These are phyloP conservation scores for Pterocarpus macrocarpus DNA, from an alignment of 306 rosid species.

Conservation along the genomic window DNA sequence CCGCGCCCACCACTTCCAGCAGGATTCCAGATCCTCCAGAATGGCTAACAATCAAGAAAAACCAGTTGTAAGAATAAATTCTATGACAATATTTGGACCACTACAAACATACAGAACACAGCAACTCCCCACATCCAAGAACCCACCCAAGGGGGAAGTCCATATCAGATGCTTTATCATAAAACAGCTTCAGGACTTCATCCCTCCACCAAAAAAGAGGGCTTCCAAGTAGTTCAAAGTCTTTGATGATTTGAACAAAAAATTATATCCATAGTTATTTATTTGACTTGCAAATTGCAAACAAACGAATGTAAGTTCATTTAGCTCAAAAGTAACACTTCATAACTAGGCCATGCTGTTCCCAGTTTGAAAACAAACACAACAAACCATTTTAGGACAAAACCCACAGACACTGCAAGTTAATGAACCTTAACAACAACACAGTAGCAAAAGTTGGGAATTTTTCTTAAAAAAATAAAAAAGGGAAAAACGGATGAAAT, in stretches of 20 bases:
- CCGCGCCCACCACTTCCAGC: slow-evolving; percentile 98
- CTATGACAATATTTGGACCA: slow-evolving; percentile 8
- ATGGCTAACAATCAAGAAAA: slow-evolving; percentile 74
- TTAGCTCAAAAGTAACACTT: not conserved
- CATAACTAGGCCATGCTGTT: not conserved
- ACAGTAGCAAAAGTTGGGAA: not conserved
- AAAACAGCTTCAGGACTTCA: slow-evolving; percentile 20
- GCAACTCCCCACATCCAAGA: slow-evolving; percentile 13
- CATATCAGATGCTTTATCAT: slow-evolving; percentile 28
- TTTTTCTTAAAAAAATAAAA: not conserved
- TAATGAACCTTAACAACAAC: slow-evolving; percentile 5
- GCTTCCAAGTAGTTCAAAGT: slow-evolving; percentile 16
- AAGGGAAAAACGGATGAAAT: not conserved
- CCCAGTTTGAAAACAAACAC: slow-evolving; percentile 4
- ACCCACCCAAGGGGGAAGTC: not conserved
- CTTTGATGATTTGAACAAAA: slow-evolving; percentile 21
- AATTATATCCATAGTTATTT: not conserved
- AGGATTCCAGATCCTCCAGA: slow-evolving; percentile 99
- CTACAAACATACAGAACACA: slow-evolving; percentile 22
- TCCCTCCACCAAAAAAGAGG: not conserved
- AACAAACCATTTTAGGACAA: slow-evolving; percentile 5
- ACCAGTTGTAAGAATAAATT: slow-evolving; percentile 42
- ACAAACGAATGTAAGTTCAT: slow-evolving; percentile 12
- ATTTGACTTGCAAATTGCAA: slow-evolving; percentile 2
- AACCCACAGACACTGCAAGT: not conserved